phyloP scores from a whole-genome alignment of 257 asterid species.

The Thymus quinquecostatus region DNA sequence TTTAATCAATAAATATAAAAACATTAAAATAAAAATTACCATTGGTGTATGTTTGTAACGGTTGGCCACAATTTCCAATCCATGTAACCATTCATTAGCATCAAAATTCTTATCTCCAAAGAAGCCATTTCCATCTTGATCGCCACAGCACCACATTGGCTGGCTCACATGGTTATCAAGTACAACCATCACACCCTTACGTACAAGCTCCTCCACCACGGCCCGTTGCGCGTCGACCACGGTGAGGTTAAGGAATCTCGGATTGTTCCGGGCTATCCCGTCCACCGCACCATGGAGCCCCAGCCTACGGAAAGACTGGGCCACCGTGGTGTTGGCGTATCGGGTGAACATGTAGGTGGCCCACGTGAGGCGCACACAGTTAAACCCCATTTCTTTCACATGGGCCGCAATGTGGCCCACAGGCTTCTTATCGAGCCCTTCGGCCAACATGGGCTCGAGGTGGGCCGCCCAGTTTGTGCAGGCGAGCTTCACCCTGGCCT shows the following conservation, averaged over 20 bases:
- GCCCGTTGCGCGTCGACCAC: slow-evolving; percentile 58
- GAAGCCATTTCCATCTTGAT: slow-evolving; percentile 73
- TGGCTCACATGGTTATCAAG: slow-evolving; percentile 72
- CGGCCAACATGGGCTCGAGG: slow-evolving; percentile 61
- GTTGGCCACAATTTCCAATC: slow-evolving; percentile 48
- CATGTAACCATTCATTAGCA: slow-evolving; percentile 63
- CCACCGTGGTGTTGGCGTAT: slow-evolving; percentile 32
- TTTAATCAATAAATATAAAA: no score
- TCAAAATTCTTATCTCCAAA: slow-evolving; percentile 67
- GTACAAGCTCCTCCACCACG: slow-evolving; percentile 47
- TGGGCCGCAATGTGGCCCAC: slow-evolving; percentile 34
- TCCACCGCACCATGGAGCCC: slow-evolving; percentile 43
- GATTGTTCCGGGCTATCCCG: slow-evolving; percentile 48
- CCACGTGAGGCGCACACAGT: slow-evolving; percentile 71
- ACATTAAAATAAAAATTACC: slow-evolving; percentile 30
- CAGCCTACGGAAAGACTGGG: slow-evolving; percentile 19
- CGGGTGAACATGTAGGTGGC: slow-evolving; percentile 67
- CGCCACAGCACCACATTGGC: slow-evolving; percentile 70
- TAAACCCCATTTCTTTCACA: slow-evolving; percentile 55
- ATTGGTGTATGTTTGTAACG: slow-evolving; percentile 42
- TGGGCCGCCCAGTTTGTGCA: slow-evolving; percentile 70
- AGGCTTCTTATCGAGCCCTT: slow-evolving; percentile 57
- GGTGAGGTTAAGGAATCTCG: slow-evolving; percentile 32
- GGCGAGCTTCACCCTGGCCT: slow-evolving; percentile 51
- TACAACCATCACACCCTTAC: slow-evolving; percentile 52